phyloP scores from a whole-genome alignment of 805 yeast species.

The Yarrowia sp. region DNA sequence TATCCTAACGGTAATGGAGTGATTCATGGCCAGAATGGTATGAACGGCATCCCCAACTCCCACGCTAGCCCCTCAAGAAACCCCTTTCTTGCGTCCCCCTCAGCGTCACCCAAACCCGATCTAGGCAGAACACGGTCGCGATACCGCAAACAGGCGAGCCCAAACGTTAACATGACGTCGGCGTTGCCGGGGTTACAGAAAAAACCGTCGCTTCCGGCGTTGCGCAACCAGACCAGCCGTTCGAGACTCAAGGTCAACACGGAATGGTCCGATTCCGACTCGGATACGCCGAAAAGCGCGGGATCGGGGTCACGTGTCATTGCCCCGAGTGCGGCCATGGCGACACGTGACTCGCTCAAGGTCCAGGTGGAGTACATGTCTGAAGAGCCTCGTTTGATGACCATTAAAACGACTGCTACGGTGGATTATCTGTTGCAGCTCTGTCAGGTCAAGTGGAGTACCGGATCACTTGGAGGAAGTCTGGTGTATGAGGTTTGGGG shows the following conservation, averaged over 20 bases:
- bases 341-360: not conserved
- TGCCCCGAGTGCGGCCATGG: not conserved
- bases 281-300: constrained; percentile 4
- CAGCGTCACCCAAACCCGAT: not conserved
- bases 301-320: not conserved
- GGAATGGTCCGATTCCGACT: constrained; percentile 13
- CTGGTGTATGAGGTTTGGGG: constrained; percentile 21
- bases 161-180: not conserved
- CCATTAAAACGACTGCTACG: not conserved
- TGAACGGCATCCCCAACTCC: not conserved
- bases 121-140: not conserved
- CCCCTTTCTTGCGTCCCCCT: not conserved
- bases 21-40: not conserved
- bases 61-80: not conserved
- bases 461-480: not conserved
- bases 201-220: not conserved
- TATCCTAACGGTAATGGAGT: not conserved
- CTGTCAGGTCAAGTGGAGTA: constrained; percentile 12
- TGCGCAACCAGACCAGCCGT: not conserved
- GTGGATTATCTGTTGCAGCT: constrained; percentile 18
- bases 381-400: constrained; percentile 1
- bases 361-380: constrained; percentile 14
- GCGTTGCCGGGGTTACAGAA: not conserved
- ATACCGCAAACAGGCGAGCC: constrained; percentile 9
- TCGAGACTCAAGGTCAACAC: constrained; percentile 15